These are phyloP conservation scores for Catunica adiposa DNA, from an alignment of 2,329 filamentous ascomycete species.

Conservation along the genomic window DNA sequence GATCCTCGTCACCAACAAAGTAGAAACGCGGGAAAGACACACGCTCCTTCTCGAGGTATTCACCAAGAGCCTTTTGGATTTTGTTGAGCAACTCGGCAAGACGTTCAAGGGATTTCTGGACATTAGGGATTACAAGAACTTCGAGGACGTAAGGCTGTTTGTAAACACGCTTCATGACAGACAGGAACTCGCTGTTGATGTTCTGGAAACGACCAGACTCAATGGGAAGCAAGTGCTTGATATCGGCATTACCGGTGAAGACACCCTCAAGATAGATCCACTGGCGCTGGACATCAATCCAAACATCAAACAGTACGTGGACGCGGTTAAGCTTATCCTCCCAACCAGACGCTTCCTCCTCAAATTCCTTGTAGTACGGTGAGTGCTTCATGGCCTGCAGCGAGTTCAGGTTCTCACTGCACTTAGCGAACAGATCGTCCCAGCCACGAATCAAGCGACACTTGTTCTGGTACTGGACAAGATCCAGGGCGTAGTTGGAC, in stretches of 20 bases:
- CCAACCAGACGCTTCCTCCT: constrained; percentile 91
- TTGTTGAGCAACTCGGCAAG: constrained; percentile 95
- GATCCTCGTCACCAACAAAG: constrained; percentile 95
- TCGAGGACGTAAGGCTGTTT: constrained; percentile 92
- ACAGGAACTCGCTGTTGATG: constrained; percentile 96
- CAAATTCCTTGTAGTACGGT: constrained; percentile 98
- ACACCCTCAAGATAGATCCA: constrained; percentile 99
- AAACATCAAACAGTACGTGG: constrained; percentile 94
- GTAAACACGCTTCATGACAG: constrained; percentile 99
- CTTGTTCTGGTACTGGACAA: constrained; percentile 96
- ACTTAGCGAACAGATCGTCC: constrained; percentile 97
- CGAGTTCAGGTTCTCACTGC: constrained; percentile 93
- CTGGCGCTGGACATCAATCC: constrained; percentile 99
- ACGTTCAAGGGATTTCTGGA: constrained; percentile 89
- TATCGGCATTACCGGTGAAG: constrained; percentile 95
- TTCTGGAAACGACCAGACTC: constrained; percentile 96
- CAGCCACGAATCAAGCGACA: constrained; percentile 93
- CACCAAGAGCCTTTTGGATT: constrained; percentile 95
- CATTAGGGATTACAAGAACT: constrained; percentile 85
- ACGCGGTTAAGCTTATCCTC: constrained; percentile 96
- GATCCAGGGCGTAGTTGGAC: constrained; percentile 85
- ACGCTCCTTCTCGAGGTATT: constrained; percentile 95
- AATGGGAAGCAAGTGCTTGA: constrained; percentile 91
- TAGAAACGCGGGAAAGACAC: constrained; percentile 98
- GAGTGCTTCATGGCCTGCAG: constrained; percentile 98